Conservation (phyloP, 352 stramenopile species). For the Phytophthora crassamura region DNA sequence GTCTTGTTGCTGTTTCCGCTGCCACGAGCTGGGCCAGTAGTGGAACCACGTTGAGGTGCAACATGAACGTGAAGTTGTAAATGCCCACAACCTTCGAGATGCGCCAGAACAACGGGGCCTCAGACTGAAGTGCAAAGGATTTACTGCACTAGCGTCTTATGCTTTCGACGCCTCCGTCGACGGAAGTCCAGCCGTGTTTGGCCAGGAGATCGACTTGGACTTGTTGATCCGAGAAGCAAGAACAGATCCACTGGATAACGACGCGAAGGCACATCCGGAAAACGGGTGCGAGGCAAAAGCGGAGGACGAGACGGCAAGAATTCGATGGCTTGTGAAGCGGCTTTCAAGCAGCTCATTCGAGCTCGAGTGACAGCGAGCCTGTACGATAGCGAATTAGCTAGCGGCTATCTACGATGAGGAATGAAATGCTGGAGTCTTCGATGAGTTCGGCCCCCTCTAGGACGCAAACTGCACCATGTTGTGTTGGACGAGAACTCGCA, state of each 20-base stretch:
- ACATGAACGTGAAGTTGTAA: constrained; percentile 89
- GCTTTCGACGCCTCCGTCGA: constrained; percentile 5
- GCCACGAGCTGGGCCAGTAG: constrained; percentile 65
- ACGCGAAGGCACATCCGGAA: neutral
- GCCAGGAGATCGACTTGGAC: constrained; percentile 33
- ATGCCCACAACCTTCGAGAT: constrained; percentile 73
- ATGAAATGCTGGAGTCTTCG: too few species aligned
- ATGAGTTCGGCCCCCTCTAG: too few species aligned
- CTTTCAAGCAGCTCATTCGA: constrained; percentile 27
- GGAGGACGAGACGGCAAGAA: constrained; percentile 14
- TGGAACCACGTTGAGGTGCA: constrained; percentile 83
- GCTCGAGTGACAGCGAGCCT: constrained; percentile 33
- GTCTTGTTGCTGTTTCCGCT: constrained; percentile 23
- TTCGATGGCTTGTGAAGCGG: constrained; percentile 27
- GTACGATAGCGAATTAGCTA: too few species aligned
- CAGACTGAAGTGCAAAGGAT: neutral
- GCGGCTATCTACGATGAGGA: too few species aligned
- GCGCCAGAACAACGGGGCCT: constrained; percentile 45
- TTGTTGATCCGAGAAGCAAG: constrained; percentile 38
- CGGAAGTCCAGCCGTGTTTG: neutral
- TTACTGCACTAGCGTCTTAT: neutral
- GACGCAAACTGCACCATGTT: constrained; percentile 64
- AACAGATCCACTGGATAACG: constrained; percentile 27
- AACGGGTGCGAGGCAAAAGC: neutral
- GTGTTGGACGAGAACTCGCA: constrained; percentile 60